Conservation (phyloP, 306 rosid genomes). For the Herpetospermum pedunculosum region DNA sequence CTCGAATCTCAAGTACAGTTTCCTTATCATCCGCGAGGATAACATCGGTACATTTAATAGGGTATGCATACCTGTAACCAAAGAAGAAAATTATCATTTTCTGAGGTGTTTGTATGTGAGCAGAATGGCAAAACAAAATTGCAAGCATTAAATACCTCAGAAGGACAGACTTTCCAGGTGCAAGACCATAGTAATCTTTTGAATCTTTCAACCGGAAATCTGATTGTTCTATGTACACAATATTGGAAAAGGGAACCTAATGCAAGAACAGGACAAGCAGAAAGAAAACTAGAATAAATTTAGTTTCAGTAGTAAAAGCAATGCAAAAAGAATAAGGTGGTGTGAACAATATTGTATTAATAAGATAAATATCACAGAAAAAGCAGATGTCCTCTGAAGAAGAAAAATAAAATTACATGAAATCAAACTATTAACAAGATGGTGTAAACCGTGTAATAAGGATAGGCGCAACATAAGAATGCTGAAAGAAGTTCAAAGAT, state of each 20-base stretch:
- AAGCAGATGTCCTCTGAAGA: neutral
- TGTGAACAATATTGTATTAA: neutral
- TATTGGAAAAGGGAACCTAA: conserved; percentile 75
- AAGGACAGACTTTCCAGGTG: conserved; percentile 88
- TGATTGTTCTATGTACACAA: conserved; percentile 71
- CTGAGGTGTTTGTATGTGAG: conserved; percentile 1
- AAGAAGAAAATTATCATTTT: conserved; percentile 6
- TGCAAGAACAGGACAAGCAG: neutral
- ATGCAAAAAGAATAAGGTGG: neutral
- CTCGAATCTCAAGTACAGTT: conserved; percentile 75
- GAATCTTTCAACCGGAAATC: conserved; percentile 92
- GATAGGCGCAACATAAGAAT: neutral
- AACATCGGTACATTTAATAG: conserved; percentile 87
- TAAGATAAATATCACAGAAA: neutral
- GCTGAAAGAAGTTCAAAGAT: neutral
- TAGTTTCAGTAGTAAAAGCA: neutral
- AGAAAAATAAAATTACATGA: neutral
- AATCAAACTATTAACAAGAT: neutral
- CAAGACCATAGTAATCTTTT: conserved; percentile 92
- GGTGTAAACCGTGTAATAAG: neutral
- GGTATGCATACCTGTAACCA: conserved; percentile 71
- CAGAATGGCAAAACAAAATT: conserved; percentile 1
- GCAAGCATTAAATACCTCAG: conserved; percentile 45
- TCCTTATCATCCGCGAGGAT: conserved; percentile 69
- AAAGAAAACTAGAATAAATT: neutral